Conservation (phyloP, 257 asterid species). For the Striga asiatica region DNA sequence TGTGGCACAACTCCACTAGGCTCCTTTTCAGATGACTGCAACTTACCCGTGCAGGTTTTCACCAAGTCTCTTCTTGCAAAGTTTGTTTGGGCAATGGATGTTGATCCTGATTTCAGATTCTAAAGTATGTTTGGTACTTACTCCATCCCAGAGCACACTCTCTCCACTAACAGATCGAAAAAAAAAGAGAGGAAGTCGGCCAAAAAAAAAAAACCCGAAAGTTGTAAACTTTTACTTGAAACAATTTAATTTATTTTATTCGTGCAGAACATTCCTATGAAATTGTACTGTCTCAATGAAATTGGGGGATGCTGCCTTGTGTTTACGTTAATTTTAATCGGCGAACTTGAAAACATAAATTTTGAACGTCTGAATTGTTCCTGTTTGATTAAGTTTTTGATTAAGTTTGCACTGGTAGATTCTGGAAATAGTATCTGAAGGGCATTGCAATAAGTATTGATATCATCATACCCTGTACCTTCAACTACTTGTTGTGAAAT, state of each 20-base stretch:
- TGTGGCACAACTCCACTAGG: not conserved
- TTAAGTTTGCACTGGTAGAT: too few species aligned
- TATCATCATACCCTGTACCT: too few species aligned
- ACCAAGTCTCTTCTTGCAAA: conserved; percentile 89
- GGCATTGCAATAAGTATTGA: too few species aligned
- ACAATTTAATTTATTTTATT: conserved; percentile 15
- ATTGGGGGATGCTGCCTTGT: conserved; percentile 20
- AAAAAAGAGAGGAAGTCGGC: conserved; percentile 2
- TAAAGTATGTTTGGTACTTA: conserved; percentile 20
- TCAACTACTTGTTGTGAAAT: too few species aligned
- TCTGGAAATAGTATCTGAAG: too few species aligned
- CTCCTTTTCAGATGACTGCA: not conserved
- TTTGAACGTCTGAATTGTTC: too few species aligned
- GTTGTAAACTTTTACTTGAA: conserved; percentile 2
- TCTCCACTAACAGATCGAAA: not conserved
- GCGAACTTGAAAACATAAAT: conserved; percentile 1
- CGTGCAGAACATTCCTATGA: conserved; percentile 21
- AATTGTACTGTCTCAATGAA: conserved; percentile 25
- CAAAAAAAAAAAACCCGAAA: not conserved
- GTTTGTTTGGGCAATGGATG: conserved; percentile 97
- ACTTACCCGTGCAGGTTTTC: conserved; percentile 51
- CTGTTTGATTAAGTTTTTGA: too few species aligned
- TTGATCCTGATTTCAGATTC: conserved; percentile 81
- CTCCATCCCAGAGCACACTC: not conserved
- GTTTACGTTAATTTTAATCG: conserved; percentile 10